A percentile compares a stretch with the other conserved stretches of the same genome.
Evolutionary conservation across 805 yeast genomes (phyloP).

Genomic region (Yarrowia sp.): DNA sequence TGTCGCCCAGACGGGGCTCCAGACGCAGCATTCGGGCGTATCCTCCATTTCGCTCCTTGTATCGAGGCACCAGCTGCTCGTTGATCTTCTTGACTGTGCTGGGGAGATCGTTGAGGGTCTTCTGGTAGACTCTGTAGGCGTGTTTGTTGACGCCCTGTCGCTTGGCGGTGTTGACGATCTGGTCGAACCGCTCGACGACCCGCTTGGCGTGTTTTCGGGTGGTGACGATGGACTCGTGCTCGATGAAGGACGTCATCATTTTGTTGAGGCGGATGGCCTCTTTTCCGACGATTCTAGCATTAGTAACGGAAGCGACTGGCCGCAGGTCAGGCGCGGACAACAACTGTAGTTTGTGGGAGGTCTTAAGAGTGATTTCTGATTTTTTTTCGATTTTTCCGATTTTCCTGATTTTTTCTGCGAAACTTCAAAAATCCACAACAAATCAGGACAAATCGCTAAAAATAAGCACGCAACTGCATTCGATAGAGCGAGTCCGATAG

Average conservation of each 20-base stretch:
- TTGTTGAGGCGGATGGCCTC: slow-evolving; percentile 42
- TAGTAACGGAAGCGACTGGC: background rate
- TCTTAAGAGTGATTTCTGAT: no score
- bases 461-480: no score
- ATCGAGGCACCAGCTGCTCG: slow-evolving; percentile 63
- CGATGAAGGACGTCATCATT: slow-evolving; percentile 62
- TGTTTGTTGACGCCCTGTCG: slow-evolving; percentile 33
- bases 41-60: slow-evolving; percentile 65
- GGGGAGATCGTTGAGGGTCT: slow-evolving; percentile 50
- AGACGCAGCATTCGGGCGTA: slow-evolving; percentile 80
- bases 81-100: slow-evolving; percentile 62
- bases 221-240: slow-evolving; percentile 68
- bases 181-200: slow-evolving; percentile 62
- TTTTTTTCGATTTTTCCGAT: no score
- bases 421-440: no score
- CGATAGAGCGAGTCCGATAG: no score
- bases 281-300: slow-evolving; percentile 22
- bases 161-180: slow-evolving; percentile 60
- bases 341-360: background rate
- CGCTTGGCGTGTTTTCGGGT: slow-evolving; percentile 75
- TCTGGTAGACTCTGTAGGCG: slow-evolving; percentile 34
- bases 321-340: background rate
- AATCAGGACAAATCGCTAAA: no score
- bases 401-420: no score
- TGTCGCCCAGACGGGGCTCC: slow-evolving; percentile 86